Base-by-base conservation (phyloP, 2,329 filamentous ascomycete genomes). In the Colletotrichum tamarilloi region DNA sequence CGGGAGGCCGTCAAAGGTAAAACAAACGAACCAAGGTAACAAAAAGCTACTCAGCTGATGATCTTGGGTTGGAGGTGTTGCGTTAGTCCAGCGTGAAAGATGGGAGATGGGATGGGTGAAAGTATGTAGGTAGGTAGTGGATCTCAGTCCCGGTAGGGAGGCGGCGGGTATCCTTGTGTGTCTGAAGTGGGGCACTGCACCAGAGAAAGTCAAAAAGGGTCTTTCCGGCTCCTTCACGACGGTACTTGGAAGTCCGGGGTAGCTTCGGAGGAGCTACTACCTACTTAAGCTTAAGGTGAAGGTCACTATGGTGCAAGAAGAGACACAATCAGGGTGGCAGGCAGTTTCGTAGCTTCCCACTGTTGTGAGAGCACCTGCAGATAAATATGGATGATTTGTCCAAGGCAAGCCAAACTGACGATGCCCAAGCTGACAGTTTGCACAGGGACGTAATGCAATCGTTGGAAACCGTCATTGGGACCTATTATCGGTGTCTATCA, bases 1-100 rank as follows among this genome's bases (percentile, higher is more conserved):
- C 55, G 8, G 70, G 70, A 73, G 59, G 70, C 66, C 67, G 60
- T 62, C 58, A 42, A 42, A 42, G 32, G 4, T 35, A 42, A 19
- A 42, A 19, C 35, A 19, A 42, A 3, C 12, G 1, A 16, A 1
- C 6, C 38, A 42, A 42, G 38, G 38, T 42, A 19, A 19, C 38
- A 7, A 42, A 38, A 24, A 24, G 58, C 16, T 19, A 42, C 38
- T 42, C 49, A 26, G 8, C n/a, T 63, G 22, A 46, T 24, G 38
- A 63, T 46, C 46, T 24, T 28, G 52, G 46, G 28, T 32, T 26
- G 32, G n/a, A 26, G 52, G 57, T 42, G 28, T 19, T n/a, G 24
- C 24, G 5, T 12, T 19, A 9, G 24, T 19, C 46, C 24, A 30
- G 28, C 14, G 55, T 4, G 26, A 59, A 19, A 19, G n/a, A 24